Conservation (phyloP, 495 filamentous ascomycete genomes). For the Penicillium riverlandense region DNA sequence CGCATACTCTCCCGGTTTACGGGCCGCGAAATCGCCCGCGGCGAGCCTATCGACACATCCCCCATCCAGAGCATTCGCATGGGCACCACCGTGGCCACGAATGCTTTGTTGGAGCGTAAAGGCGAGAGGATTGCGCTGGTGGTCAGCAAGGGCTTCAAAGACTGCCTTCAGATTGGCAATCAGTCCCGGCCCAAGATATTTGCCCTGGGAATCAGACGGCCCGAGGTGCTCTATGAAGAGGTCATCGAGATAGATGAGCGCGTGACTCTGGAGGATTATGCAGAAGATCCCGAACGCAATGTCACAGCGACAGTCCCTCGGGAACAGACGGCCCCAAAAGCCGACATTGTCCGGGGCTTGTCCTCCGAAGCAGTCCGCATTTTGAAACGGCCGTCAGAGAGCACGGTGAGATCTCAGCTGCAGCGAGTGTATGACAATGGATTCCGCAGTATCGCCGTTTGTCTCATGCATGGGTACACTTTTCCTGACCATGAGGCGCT, state of each 20-base stretch:
- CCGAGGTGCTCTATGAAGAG: constrained; percentile 61
- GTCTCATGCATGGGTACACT: constrained; percentile 40
- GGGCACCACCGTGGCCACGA: constrained; percentile 80
- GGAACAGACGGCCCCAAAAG: neutral
- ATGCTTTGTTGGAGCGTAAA: constrained; percentile 81
- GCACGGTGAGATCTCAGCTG: constrained; percentile 22
- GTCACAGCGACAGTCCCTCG: constrained; percentile 3
- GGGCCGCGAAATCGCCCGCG: constrained; percentile 62
- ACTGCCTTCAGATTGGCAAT: constrained; percentile 76
- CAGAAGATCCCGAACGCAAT: constrained; percentile 19
- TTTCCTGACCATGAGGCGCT: constrained; percentile 36
- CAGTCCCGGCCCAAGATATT: constrained; percentile 71
- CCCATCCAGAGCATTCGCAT: constrained; percentile 71
- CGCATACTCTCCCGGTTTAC: constrained; percentile 74
- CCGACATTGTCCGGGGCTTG: constrained; percentile 13
- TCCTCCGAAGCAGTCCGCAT: constrained; percentile 37
- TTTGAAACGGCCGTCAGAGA: constrained; percentile 17
- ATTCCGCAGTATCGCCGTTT: constrained; percentile 37
- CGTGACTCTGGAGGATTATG: constrained; percentile 66
- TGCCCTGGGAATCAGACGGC: constrained; percentile 63
- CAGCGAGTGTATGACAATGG: constrained; percentile 26
- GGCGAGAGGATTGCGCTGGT: constrained; percentile 81
- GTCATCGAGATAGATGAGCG: constrained; percentile 71
- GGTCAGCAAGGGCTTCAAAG: constrained; percentile 80
- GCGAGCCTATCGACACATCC: constrained; percentile 71